A percentile compares a stretch with the other conserved stretches of the same genome.
These are phyloP conservation scores for Penicillium odoratum DNA, from an alignment of 495 filamentous ascomycete genomes.

Conservation along the genomic window DNA sequence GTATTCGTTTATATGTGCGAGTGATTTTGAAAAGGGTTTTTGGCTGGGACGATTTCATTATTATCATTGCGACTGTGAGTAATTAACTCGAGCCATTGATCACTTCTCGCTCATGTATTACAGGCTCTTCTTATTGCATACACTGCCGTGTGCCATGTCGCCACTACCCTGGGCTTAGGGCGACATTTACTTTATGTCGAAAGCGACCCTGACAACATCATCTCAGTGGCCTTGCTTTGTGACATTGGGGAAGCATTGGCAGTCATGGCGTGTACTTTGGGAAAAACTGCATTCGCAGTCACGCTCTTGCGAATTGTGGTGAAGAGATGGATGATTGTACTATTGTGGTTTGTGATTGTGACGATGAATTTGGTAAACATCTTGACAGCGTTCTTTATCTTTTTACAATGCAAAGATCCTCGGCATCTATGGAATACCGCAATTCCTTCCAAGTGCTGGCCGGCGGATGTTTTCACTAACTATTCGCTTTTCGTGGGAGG, in stretches of 20 bases:
- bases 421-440: conserved; percentile 20
- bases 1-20: conserved; percentile 26
- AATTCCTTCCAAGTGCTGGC: conserved; percentile 27
- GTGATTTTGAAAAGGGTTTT: conserved; percentile 24
- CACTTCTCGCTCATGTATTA: background rate
- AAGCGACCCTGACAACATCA: conserved; percentile 19
- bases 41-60: conserved; percentile 32
- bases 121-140: conserved; percentile 26
- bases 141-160: conserved; percentile 26
- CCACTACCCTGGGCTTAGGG: conserved; percentile 19
- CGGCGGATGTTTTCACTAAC: conserved; percentile 19
- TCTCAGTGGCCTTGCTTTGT: conserved; percentile 22
- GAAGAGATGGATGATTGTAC: conserved; percentile 19
- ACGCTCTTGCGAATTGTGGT: conserved; percentile 24
- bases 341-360: conserved; percentile 24
- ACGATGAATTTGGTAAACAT: conserved; percentile 25
- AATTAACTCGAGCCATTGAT: background rate
- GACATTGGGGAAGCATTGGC: conserved; percentile 22
- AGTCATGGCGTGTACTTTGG: conserved; percentile 25
- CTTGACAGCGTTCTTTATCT: conserved; percentile 20
- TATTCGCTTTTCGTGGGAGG: conserved; percentile 25
- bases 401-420: conserved; percentile 23
- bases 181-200: conserved; percentile 19
- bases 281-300: conserved; percentile 25
- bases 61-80: conserved; percentile 24